Conservation (phyloP, 768 basidiomycete genomes). For the Pisolithus tinctorius region DNA sequence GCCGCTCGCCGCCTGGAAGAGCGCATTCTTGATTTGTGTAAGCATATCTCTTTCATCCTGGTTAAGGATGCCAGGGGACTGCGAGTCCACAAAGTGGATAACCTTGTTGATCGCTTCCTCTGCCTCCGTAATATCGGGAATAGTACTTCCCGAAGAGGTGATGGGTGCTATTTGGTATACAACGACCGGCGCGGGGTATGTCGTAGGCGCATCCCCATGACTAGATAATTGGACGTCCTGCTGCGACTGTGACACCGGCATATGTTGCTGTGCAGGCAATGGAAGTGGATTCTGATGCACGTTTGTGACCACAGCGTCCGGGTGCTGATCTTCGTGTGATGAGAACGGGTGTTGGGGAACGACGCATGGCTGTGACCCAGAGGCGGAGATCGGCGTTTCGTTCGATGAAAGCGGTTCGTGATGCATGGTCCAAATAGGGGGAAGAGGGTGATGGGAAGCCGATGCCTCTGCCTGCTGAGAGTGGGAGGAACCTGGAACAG, state of each 20-base stretch:
- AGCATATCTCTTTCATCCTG: conserved; percentile 36
- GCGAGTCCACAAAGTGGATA: conserved; percentile 45
- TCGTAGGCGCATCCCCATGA: conserved; percentile 16
- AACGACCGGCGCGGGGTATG: conserved; percentile 23
- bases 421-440: conserved; percentile 28
- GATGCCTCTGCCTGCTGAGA: conserved; percentile 18
- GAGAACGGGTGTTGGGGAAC: conserved; percentile 25
- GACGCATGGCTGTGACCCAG: conserved; percentile 21
- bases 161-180: conserved; percentile 29
- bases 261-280: conserved; percentile 24
- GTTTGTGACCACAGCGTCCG: conserved; percentile 17
- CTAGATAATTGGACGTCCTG: conserved; percentile 24
- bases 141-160: conserved; percentile 24
- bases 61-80: conserved; percentile 24
- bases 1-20: conserved; percentile 43
- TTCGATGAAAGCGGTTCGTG: conserved; percentile 23
- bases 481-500: conserved; percentile 23
- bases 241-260: conserved; percentile 15
- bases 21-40: conserved; percentile 41
- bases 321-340: conserved; percentile 21
- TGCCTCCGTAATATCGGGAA: conserved; percentile 42
- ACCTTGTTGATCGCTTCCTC: conserved; percentile 50
- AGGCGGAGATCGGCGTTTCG: conserved; percentile 25
- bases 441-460: conserved; percentile 24
- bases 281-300: conserved; percentile 25